phyloP scores from a whole-genome alignment of 2,329 filamentous ascomycete species.

The Stromatinia cepivora region DNA sequence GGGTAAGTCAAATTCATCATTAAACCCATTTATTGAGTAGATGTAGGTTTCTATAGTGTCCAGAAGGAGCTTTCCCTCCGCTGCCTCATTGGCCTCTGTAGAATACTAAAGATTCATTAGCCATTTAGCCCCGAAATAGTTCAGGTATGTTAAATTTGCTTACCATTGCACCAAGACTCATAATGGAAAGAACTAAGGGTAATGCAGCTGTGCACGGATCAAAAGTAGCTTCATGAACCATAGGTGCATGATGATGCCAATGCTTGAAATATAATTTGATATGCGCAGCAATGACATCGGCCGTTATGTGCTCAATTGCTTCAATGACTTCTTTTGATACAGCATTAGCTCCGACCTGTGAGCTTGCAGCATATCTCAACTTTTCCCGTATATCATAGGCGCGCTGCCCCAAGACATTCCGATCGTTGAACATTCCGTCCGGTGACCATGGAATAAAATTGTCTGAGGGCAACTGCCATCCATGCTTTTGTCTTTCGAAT shows the following conservation, averaged over 20 bases:
- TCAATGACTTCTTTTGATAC: constrained; percentile 34
- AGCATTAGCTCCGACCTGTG: constrained; percentile 29
- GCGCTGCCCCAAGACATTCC: constrained; percentile 32
- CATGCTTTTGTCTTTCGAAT: constrained; percentile 35
- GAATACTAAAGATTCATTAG: constrained; percentile 33
- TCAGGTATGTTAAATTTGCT: not conserved
- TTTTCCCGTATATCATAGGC: constrained; percentile 38
- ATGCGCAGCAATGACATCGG: constrained; percentile 33
- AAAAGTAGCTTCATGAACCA: constrained; percentile 39
- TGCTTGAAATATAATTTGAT: constrained; percentile 40
- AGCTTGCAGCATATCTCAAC: constrained; percentile 34
- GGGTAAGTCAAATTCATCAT: constrained; percentile 37
- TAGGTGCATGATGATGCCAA: constrained; percentile 41
- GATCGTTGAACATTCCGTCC: constrained; percentile 29
- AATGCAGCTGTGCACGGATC: constrained; percentile 37
- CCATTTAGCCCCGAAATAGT: constrained; percentile 14
- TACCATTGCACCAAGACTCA: constrained; percentile 40
- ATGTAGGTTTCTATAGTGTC: constrained; percentile 38
- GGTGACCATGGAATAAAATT: constrained; percentile 32
- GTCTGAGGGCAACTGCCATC: constrained; percentile 34
- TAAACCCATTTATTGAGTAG: constrained; percentile 36
- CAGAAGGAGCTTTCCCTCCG: constrained; percentile 33
- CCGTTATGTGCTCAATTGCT: constrained; percentile 36
- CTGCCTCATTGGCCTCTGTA: constrained; percentile 31
- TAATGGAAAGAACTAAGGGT: constrained; percentile 38